These are phyloP conservation scores for Allium sativum DNA, from an alignment of 106 monocot genomes.

Conservation along the genomic window DNA sequence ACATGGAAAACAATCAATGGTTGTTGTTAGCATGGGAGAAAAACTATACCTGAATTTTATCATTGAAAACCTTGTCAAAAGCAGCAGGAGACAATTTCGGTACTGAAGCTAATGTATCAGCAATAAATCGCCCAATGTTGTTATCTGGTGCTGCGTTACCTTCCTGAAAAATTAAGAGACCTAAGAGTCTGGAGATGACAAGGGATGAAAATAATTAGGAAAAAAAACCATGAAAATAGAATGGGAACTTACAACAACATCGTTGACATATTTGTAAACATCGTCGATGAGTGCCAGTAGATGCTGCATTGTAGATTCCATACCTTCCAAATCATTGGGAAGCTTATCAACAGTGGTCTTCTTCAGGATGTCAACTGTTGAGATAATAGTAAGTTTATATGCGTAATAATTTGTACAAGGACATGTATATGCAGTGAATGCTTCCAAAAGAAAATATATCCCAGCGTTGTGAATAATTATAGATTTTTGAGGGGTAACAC, in stretches of 20 bases:
- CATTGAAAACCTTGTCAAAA: slow-evolving; percentile 91
- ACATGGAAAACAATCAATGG: neutral
- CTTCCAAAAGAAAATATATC: no score
- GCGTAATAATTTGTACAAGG: neutral
- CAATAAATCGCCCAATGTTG: slow-evolving; percentile 65
- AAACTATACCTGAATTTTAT: slow-evolving; percentile 64
- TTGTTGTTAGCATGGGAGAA: neutral
- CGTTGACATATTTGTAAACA: slow-evolving; percentile 88
- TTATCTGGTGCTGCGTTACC: slow-evolving; percentile 63
- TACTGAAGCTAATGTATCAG: slow-evolving; percentile 53
- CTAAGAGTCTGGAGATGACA: neutral
- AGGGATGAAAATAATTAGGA: neutral
- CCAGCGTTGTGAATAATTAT: no score
- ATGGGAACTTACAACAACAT: slow-evolving; percentile 55
- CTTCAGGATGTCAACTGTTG: slow-evolving; percentile 77
- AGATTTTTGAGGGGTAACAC: no score
- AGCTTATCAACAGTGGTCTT: slow-evolving; percentile 64
- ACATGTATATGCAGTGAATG: neutral
- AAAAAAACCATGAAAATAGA: neutral
- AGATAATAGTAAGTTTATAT: neutral
- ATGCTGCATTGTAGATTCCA: slow-evolving; percentile 74
- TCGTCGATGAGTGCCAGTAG: slow-evolving; percentile 65
- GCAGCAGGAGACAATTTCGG: slow-evolving; percentile 61
- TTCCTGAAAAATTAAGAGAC: slow-evolving; percentile 29
- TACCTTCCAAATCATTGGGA: slow-evolving; percentile 90